Percentiles rank a stretch among this genome's conserved stretches.
These are phyloP conservation scores for Komagataella pastoris DNA, from an alignment of 805 yeast genomes.

Conservation along the genomic window DNA sequence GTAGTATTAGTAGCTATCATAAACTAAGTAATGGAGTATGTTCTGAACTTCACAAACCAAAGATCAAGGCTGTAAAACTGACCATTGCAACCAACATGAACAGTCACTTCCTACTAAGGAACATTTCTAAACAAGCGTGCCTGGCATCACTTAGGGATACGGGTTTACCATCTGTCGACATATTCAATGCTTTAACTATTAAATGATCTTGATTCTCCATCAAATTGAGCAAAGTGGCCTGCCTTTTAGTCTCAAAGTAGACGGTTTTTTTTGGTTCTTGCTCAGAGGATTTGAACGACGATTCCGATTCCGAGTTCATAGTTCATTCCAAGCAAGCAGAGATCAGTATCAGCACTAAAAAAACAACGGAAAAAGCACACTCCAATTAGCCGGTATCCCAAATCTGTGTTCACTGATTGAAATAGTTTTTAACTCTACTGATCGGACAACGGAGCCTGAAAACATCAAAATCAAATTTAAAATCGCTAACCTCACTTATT, in stretches of 20 bases:
- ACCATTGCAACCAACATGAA: background rate
- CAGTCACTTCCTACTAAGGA: background rate
- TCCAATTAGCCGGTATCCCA: background rate
- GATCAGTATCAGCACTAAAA: no score
- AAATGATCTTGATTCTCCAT: background rate
- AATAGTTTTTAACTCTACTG: background rate
- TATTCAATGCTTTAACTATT: background rate
- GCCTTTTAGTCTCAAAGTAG: background rate
- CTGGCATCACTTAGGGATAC: background rate
- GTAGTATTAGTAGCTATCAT: no score
- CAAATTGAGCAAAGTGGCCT: background rate
- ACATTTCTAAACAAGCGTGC: background rate
- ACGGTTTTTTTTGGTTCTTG: background rate
- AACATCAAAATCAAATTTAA: background rate
- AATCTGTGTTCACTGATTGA: background rate
- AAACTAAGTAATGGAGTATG: no score
- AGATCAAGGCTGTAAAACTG: background rate
- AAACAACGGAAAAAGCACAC: background rate
- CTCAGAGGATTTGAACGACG: background rate
- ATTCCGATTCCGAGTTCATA: background rate
- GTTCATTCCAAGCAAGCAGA: background rate
- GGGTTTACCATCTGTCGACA: background rate
- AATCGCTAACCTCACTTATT: background rate
- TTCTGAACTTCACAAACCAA: no score
- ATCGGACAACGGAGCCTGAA: background rate